Conservation (phyloP, 371 early-diverging fungal species). For the Phascolomyces articulosus region DNA sequence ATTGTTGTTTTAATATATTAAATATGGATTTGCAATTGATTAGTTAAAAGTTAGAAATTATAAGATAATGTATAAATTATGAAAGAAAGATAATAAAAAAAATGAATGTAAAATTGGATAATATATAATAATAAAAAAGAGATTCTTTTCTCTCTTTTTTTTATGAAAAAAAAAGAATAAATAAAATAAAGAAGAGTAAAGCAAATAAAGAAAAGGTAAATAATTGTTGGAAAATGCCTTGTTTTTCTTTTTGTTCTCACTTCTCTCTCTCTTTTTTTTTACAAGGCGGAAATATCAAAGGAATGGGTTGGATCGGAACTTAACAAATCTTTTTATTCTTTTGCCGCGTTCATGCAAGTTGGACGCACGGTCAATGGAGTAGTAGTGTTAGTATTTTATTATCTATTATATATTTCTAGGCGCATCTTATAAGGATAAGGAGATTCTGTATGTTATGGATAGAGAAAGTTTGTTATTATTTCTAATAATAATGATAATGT, state of each 20-base stretch:
- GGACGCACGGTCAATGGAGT: conserved; percentile 11
- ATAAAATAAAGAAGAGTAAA: not conserved
- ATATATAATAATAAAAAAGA: no score
- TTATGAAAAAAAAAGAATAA: conserved; percentile 3
- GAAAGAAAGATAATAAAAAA: no score
- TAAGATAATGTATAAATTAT: no score
- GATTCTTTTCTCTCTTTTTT: not conserved
- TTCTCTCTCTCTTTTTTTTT: not conserved
- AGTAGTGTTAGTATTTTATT: conserved; percentile 8
- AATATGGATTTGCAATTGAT: no score
- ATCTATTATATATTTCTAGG: not conserved
- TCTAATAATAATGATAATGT: not conserved
- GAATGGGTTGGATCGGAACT: conserved; percentile 18
- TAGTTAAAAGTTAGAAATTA: no score
- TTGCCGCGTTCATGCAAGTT: conserved; percentile 10
- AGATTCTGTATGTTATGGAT: not conserved
- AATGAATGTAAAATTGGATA: no score
- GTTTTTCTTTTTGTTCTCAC: not conserved
- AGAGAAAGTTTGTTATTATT: not conserved
- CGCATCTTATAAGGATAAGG: conserved; percentile 4
- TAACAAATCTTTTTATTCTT: not conserved
- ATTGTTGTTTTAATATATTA: not conserved
- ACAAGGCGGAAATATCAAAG: conserved; percentile 12
- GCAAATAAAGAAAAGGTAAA: conserved; percentile 11
- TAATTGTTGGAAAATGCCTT: conserved; percentile 2